phyloP scores from a whole-genome alignment of 345 rosid genomes.

The Boechera divaricarpa region DNA sequence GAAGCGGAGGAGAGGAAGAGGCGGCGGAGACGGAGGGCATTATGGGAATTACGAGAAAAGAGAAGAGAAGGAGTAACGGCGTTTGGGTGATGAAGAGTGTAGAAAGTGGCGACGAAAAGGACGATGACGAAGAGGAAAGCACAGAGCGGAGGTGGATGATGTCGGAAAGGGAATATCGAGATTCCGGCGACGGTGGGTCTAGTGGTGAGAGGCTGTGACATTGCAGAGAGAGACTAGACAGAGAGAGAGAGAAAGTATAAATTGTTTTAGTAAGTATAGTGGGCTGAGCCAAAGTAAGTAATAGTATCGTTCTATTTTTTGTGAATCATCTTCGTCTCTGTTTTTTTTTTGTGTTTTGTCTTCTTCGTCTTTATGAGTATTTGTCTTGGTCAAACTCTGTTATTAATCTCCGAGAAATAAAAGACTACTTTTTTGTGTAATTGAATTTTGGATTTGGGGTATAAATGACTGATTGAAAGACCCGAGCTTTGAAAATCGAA shows the following conservation, averaged over 20 bases:
- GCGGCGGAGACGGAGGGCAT: slow-evolving; percentile 50
- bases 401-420: not conserved
- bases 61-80: slow-evolving; percentile 15
- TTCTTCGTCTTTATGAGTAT: slow-evolving; percentile 7
- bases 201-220: slow-evolving; percentile 52
- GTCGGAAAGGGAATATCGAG: slow-evolving; percentile 41
- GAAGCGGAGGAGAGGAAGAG: slow-evolving; percentile 73
- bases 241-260: slow-evolving; percentile 21
- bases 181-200: slow-evolving; percentile 45
- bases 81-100: slow-evolving; percentile 55
- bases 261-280: slow-evolving; percentile 16
- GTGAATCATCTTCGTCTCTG: slow-evolving; percentile 1
- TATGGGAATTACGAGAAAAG: slow-evolving; percentile 38
- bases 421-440: not conserved
- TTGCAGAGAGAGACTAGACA: slow-evolving; percentile 31
- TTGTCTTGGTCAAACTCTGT: slow-evolving; percentile 8
- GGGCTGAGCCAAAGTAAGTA: slow-evolving; percentile 2
- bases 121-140: slow-evolving; percentile 53
- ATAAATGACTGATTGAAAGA: not conserved
- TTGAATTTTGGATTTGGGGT: not conserved
- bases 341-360: not conserved
- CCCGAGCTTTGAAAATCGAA: not conserved
- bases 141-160: slow-evolving; percentile 53
- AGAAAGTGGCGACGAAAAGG: slow-evolving; percentile 62
- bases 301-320: not conserved